Percentiles rank a stretch among this genome's conserved stretches.
Evolutionary conservation across 352 stramenopile genomes (phyloP).

Genomic region (Phytophthora cactorum): DNA sequence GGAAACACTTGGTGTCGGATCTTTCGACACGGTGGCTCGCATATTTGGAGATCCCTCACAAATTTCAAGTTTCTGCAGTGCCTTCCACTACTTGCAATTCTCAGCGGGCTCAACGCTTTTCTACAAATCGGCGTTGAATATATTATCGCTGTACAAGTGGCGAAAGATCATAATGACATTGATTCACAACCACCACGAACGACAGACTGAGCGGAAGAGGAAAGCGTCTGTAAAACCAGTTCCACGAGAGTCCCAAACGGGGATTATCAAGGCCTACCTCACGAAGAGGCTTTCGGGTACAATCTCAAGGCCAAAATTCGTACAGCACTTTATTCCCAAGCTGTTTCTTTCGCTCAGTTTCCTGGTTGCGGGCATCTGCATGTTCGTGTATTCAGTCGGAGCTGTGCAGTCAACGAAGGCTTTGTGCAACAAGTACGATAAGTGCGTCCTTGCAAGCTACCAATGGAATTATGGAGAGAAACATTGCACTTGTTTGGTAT

Average conservation of each 20-base stretch:
- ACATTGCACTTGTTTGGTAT: conserved; percentile 47
- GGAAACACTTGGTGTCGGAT: conserved; percentile 22
- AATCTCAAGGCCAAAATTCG: conserved; percentile 6
- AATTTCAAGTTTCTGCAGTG: conserved; percentile 46
- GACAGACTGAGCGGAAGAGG: conserved; percentile 14
- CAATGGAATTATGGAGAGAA: conserved; percentile 46
- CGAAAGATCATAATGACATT: conserved; percentile 45
- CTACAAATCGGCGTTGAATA: conserved; percentile 44
- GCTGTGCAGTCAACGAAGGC: conserved; percentile 36
- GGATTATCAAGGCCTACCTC: not conserved
- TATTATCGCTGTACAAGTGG: conserved; percentile 61
- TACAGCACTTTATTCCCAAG: conserved; percentile 24
- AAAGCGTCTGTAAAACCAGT: conserved; percentile 17
- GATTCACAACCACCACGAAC: conserved; percentile 39
- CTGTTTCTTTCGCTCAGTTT: conserved; percentile 45
- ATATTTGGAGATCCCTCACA: conserved; percentile 45
- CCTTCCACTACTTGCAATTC: conserved; percentile 43
- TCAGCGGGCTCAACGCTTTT: conserved; percentile 27
- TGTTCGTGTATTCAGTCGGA: conserved; percentile 41
- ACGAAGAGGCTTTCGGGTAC: not conserved
- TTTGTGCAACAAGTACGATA: conserved; percentile 37
- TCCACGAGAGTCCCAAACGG: not conserved
- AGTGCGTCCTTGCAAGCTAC: conserved; percentile 49
- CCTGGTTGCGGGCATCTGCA: conserved; percentile 23
- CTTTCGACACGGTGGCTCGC: conserved; percentile 45